Conservation (phyloP, 225 moss, liverwort and hornwort genomes). For the Asterella californica region DNA sequence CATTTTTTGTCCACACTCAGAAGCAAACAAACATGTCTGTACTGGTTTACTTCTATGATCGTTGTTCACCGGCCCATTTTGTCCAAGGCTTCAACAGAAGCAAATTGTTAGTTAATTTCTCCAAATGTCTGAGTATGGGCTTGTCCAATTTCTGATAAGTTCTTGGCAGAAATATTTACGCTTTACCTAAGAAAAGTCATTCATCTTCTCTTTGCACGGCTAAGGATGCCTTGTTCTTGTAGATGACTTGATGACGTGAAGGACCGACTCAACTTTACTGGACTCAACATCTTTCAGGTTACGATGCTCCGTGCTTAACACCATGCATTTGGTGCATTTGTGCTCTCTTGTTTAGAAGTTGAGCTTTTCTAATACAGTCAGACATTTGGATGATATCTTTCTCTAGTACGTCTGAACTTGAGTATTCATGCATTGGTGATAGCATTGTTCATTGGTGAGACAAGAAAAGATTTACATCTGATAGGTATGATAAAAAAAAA, state of each 20-base stretch:
- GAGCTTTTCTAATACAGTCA: conserved; percentile 77
- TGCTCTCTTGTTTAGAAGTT: conserved; percentile 61
- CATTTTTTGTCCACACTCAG: neutral
- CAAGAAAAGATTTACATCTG: conserved; percentile 39
- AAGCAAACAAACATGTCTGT: neutral
- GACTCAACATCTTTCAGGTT: neutral
- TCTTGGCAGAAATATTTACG: neutral
- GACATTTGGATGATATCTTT: conserved; percentile 56
- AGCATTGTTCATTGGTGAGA: too few relatives aligned
- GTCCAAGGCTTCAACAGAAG: neutral
- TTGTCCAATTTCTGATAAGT: neutral
- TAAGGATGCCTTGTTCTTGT: neutral
- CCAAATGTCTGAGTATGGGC: neutral
- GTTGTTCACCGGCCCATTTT: neutral
- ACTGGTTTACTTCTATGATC: neutral
- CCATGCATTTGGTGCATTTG: conserved; percentile 69
- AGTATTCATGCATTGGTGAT: too few relatives aligned
- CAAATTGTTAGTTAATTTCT: neutral
- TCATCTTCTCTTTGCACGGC: neutral
- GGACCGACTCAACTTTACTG: neutral
- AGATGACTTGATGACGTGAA: neutral
- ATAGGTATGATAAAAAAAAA: conserved; percentile 78
- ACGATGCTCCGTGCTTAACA: conserved; percentile 26
- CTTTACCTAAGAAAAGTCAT: neutral
- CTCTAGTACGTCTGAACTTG: neutral